Evolutionary conservation across 257 asterid genomes (phyloP), one percentile per base, ranked within the genome.

Genomic region (Gentiana dahurica): DNA sequence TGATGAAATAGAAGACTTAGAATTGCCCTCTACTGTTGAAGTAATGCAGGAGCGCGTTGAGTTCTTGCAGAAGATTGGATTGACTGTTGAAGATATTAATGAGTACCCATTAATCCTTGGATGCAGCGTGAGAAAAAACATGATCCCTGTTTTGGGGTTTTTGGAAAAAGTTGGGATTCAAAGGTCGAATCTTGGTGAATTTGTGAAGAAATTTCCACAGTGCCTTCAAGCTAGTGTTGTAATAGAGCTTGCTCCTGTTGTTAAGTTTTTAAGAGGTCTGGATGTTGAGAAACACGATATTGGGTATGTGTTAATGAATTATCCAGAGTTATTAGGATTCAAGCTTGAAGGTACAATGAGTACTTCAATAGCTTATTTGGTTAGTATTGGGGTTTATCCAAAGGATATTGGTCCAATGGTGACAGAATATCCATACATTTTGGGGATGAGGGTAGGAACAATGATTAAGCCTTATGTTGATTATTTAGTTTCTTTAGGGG

Each of bases 361-460:
- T 61, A 83, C 96, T 5, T 83, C 93, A 0, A 84, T 87, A 64
- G 98, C 95, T 3, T 91, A 91, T 65, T 79, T 91, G 72, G 82
- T 91, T 47, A 87, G 96, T 66, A 83, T 91, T 34, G 94, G 96
- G 57, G 98, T 91, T 66, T 79, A 75, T 66, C 94, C 88, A 0
- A 81, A 95, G 70, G 96, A 91, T 62, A 79, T 87, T 45, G 98
- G 98, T n/a, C 94, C 98, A 0, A 91, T 91, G 97, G 93, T 80
- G 50, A 87, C 98, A 6, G 95, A 91, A 50, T 87, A 91, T 69
- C 98, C 98, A 0, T 91, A 81, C 68, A 2, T 87, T 45, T 76
- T 91, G 71, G 98, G 98, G 39, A 85, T 91, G 96, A 81, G 98
- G 63, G 97, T 91, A n/a, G 98, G 96, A 69, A 91, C 94, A 0